Base-by-base conservation (phyloP, 2,329 filamentous ascomycete genomes). In the Paradendryphiella salina region DNA sequence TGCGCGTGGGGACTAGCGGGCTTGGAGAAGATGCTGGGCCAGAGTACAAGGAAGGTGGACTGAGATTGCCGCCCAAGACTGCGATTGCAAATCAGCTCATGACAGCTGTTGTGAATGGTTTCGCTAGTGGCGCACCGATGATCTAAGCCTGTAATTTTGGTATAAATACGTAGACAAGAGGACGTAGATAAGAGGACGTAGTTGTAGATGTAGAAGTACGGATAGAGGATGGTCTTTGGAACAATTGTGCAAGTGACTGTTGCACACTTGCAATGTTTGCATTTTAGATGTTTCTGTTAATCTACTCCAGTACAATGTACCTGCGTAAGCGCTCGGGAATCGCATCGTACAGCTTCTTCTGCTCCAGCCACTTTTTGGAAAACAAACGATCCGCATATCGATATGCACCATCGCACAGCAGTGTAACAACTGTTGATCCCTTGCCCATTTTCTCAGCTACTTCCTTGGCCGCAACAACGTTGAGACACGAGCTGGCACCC, bases 321-420 rank as follows among this genome's bases (percentile, higher is more conserved):
- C 91, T 96, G 73, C 89, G 84, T 70, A 97, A 75, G 70, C 89
- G 86, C 77, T 89, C 82, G 5, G 94, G 94, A 71, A 99, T 87
- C 35, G 91, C 86, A 21, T 78, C 83, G 37, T 94, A 74, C 59
- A 99, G 77, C 50, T 88, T 88, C 85, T 97, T 99, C 67, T 86
- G 84, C 72, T 85, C 81, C 61, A 99, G 76, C 94, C 94, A 99
- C 74, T 88, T 92, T 73, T 84, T 85, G 37, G 90, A 96, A 77
- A 99, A 99, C 56, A 99, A 74, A 29, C 94, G 82, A 59, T 99
- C 94, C 4, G 94, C 94, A 73, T 99, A 99, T 67, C 94, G 80
- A 72, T 99, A 97, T n/a, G 94, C 94, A 53, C 94, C 94, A 71
- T 99, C 94, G 69, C 90, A 96, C 36, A 99, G 82, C 50, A 97